Evolutionary conservation across 306 rosid species (phyloP), one percentile per base, ranked within the genome.

Genomic region (Quercus alba): DNA sequence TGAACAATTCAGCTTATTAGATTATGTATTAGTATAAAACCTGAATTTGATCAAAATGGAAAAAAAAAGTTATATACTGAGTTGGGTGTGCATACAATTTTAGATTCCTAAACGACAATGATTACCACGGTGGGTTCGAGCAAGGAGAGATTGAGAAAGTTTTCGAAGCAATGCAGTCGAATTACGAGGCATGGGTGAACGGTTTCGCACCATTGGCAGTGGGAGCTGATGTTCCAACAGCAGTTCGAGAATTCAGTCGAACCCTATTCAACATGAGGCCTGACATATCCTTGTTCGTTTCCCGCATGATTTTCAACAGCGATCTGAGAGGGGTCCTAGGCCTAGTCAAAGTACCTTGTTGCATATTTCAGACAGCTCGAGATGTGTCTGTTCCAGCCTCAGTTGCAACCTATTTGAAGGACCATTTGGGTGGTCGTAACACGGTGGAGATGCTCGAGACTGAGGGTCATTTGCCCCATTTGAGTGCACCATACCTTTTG

Each of bases 211-310:
- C 99, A 0, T 55, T 91, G 7, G 61, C 93, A 0, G 98, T 95
- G 1, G 99, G 99, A 0, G 97, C 97, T 0, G 99, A 95, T 61
- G 99, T 95, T 5, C 99, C 99, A 2, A 23, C 83, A 0, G 99
- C 86, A 0, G 99, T 93, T 8, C 70, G 87, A 38, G 99, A 95
- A 79, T 95, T 95, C 80, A 89, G 94, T 1, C 80, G 98, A 68
- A 95, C 99, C 0, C 77, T 95, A 2, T 95, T 95, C 90, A 95
- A 93, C 82, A 93, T 95, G 99, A 77, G 99, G 3, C 99, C 99
- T 0, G 99, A 95, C 80, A 95, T 95, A 51, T 71, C 99, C 6
- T 84, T 95, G 9, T 95, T 89, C 70, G 96, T 90, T 17, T 87
- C 88, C 1, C 82, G 93, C 3, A 84, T 89, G 1, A 91, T 89